Evolutionary conservation across 805 yeast genomes (phyloP).

Genomic region (Tetrapisispora namnaoensis): DNA sequence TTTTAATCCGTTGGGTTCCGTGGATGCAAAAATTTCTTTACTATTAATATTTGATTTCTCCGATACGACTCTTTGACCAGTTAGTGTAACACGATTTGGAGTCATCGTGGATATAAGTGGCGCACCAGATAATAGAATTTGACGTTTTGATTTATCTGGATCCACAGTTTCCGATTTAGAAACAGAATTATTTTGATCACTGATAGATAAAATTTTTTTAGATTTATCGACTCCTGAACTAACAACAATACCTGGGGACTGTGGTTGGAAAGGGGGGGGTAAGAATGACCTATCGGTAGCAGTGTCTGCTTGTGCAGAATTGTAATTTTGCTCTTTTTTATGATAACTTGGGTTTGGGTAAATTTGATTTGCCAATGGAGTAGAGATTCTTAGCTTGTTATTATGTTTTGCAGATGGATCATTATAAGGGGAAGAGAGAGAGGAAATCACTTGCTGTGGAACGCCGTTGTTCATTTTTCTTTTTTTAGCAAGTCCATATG

Average conservation of each 20-base stretch:
- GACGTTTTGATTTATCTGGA: conserved; percentile 30
- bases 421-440: conserved; percentile 1
- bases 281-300: conserved; percentile 27
- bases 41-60: conserved; percentile 8
- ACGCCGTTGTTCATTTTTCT: conserved; percentile 17
- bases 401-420: conserved; percentile 10
- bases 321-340: conserved; percentile 14
- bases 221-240: conserved; percentile 26
- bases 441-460: conserved; percentile 7
- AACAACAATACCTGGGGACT: conserved; percentile 31
- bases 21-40: not conserved
- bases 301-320: conserved; percentile 18
- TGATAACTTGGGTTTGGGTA: conserved; percentile 23
- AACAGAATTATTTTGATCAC: conserved; percentile 28
- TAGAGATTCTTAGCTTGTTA: conserved; percentile 26
- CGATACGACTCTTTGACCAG: conserved; percentile 22
- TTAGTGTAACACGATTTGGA: conserved; percentile 21
- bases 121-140: conserved; percentile 26
- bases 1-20: conserved; percentile 4
- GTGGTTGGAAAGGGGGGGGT: conserved; percentile 31
- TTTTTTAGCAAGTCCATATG: conserved; percentile 10
- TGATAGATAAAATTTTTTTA: conserved; percentile 23
- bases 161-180: conserved; percentile 31
- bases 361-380: conserved; percentile 34
- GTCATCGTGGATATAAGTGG: conserved; percentile 23